Evolutionary conservation across 2,329 filamentous ascomycete genomes (phyloP), one percentile per base, ranked within the genome.

Genomic region (Dactylellina haptotyla): DNA sequence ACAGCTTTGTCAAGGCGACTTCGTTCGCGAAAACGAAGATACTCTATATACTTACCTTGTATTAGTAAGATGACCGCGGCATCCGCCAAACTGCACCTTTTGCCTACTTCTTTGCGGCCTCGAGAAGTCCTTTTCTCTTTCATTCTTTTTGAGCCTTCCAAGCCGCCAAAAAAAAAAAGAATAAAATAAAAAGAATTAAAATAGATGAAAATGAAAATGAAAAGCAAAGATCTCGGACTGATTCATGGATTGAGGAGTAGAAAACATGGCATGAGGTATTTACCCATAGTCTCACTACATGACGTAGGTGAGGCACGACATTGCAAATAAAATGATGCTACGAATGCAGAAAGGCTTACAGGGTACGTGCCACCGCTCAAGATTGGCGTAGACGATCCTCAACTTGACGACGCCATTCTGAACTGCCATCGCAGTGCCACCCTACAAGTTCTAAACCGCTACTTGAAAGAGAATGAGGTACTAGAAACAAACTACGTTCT

Each of bases 211-310:
- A n/a, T n/a, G n/a, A n/a, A n/a, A 41, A 53, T 53, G 43, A 20
- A 20, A 63, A 46, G 20, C 23, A 72, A 65, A 58, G 59, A 51
- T 18, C 53, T 65, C 37, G 37, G 45, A 59, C 67, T 72, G 67
- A 72, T 72, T 51, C 26, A 48, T 61, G 59, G 67, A 72, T 46
- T 50, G 75, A 76, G 25, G 69, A 75, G 30, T 75, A 79, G 67
- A 80, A 80, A 32, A 83, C 82, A 18, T 77, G 79, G 56, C 75
- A 79, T 53, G 76, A 79, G 23, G 75, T 79, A 69, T 64, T 76
- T 53, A 58, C 54, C 56, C 65, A 51, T 63, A 50, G 56, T 63
- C 58, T 57, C 61, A 66, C 56, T 45, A 62, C 61, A 61, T 57
- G 41, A 56, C 37, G 48, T 71, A 71, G 58, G 59, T 75, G 66